Conservation (phyloP, 2,329 filamentous ascomycete species). For the Cladosporium sp. region DNA sequence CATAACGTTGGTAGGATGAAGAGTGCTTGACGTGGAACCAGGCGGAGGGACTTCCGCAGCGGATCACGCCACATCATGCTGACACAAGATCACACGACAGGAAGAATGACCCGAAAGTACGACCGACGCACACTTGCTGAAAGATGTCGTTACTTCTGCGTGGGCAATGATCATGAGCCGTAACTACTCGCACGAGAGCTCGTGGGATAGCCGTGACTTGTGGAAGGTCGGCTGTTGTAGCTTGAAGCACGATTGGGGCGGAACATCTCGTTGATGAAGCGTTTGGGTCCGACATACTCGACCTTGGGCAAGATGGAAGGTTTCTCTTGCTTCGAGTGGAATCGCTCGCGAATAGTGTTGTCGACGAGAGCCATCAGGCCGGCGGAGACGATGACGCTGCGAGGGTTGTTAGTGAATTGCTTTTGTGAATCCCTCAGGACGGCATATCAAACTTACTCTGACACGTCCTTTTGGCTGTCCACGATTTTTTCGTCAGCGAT, state of each 20-base stretch:
- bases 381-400: constrained; percentile 81
- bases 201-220: constrained; percentile 17
- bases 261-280: constrained; percentile 62
- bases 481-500: constrained; percentile 73
- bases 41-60: not conserved
- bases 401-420: constrained; percentile 13
- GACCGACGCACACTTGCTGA: not conserved
- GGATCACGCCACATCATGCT: not conserved
- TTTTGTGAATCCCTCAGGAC: not conserved
- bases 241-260: constrained; percentile 38
- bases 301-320: constrained; percentile 52
- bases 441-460: constrained; percentile 63
- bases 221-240: constrained; percentile 21
- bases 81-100: not conserved
- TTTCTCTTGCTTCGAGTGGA: constrained; percentile 55
- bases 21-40: not conserved
- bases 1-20: not conserved
- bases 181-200: not conserved
- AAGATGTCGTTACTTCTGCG: not conserved
- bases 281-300: constrained; percentile 60
- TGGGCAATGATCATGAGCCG: not conserved
- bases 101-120: constrained; percentile 3
- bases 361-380: constrained; percentile 85
- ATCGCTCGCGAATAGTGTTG: constrained; percentile 80
- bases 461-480: constrained; percentile 69